A percentile compares a stretch with the other conserved stretches of the same genome.
These are phyloP conservation scores for Barbarea vulgaris DNA, from an alignment of 345 rosid species.

Conservation along the genomic window DNA sequence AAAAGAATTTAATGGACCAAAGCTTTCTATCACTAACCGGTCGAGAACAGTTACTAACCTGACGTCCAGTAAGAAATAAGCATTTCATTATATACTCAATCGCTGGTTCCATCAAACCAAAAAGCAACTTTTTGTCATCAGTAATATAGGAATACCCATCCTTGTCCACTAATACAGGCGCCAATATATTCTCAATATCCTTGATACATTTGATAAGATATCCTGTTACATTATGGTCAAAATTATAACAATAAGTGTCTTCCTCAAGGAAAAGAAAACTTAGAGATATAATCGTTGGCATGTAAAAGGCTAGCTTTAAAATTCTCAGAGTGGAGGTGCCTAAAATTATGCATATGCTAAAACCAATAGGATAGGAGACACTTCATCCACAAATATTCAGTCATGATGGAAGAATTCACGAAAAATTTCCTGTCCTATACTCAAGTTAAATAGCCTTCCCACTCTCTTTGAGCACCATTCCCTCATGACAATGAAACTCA, in stretches of 20 bases:
- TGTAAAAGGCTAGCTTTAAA: slow-evolving; percentile 24
- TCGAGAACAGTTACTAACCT: slow-evolving; percentile 56
- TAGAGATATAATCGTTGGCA: background rate
- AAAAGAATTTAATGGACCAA: background rate
- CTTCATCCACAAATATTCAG: slow-evolving; percentile 9
- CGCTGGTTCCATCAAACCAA: slow-evolving; percentile 79
- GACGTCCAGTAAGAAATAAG: slow-evolving; percentile 62
- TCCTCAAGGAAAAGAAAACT: background rate
- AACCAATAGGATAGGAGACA: slow-evolving; percentile 1
- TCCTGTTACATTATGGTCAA: slow-evolving; percentile 51
- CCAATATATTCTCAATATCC: slow-evolving; percentile 57
- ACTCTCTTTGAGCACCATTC: slow-evolving; percentile 13
- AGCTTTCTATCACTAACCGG: background rate
- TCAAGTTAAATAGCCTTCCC: slow-evolving; percentile 2
- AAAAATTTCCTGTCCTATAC: slow-evolving; percentile 8
- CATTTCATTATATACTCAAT: slow-evolving; percentile 69
- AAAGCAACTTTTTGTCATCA: slow-evolving; percentile 54
- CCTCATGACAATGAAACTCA: background rate
- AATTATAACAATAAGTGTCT: slow-evolving; percentile 1
- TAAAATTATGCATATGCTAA: slow-evolving; percentile 12
- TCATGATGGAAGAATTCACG: slow-evolving; percentile 3
- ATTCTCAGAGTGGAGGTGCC: slow-evolving; percentile 8
- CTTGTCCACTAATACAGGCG: slow-evolving; percentile 49
- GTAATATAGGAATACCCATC: slow-evolving; percentile 45
- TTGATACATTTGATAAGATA: slow-evolving; percentile 61